phyloP scores from a whole-genome alignment of 2,329 filamentous ascomycete species.

The Trichoderma brevicompactum region DNA sequence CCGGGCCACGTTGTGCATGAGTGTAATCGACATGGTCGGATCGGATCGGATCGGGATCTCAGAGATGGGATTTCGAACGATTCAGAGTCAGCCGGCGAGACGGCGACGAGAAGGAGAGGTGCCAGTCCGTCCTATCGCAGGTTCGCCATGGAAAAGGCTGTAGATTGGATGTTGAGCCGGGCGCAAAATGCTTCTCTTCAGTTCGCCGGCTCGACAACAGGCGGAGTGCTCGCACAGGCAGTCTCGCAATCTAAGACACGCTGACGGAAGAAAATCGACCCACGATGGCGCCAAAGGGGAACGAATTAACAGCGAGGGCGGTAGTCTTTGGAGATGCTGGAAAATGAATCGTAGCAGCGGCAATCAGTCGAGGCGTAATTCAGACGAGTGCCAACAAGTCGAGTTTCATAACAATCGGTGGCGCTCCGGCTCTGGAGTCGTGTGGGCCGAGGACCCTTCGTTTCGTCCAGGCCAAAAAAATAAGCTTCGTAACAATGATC shows the following conservation, averaged over 20 bases:
- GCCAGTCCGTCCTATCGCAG: constrained; percentile 25
- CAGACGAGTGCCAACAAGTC: not conserved
- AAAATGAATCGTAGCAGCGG: constrained; percentile 3
- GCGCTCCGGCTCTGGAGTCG: not conserved
- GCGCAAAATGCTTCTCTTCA: not conserved
- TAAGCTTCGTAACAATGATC: not conserved
- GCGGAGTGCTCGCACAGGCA: not conserved
- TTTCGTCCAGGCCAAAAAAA: not conserved
- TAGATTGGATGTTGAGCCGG: not conserved
- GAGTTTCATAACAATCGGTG: constrained; percentile 15
- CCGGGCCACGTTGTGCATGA: not conserved
- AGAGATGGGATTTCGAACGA: not conserved
- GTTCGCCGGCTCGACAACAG: not conserved
- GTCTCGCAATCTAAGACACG: not conserved
- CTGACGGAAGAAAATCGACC: not conserved
- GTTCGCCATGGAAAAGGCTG: constrained; percentile 26
- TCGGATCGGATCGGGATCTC: not conserved
- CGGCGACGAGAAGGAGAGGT: constrained; percentile 25
- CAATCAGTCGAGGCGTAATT: not conserved
- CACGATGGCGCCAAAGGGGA: not conserved
- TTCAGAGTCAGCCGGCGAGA: constrained; percentile 17
- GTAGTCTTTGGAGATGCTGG: not conserved
- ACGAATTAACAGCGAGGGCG: not conserved
- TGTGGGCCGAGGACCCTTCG: not conserved
- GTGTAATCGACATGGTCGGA: constrained; percentile 17